Evolutionary conservation across 208 protist species (phyloP).

Genomic region (Tritrichomonas musculus): DNA sequence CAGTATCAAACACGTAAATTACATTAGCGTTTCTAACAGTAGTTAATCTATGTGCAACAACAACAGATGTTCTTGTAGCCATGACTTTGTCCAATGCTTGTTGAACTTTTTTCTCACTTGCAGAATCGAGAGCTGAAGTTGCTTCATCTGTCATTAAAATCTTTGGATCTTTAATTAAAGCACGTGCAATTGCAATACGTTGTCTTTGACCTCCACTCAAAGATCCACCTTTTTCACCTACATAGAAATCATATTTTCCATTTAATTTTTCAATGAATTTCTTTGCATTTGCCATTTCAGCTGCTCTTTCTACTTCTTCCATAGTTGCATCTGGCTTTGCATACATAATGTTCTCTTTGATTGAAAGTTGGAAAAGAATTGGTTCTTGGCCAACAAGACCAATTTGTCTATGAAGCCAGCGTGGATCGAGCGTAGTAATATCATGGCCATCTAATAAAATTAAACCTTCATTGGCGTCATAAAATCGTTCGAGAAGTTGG

Average conservation of each 20-base stretch:
- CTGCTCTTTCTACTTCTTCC: constrained; percentile 45
- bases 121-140: neutral
- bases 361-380: constrained; percentile 69
- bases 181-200: constrained; percentile 7
- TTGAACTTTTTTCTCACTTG: constrained; percentile 15
- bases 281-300: no score
- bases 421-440: constrained; percentile 62
- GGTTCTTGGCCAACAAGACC: constrained; percentile 88
- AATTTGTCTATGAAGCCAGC: constrained; percentile 68
- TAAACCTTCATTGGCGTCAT: constrained; percentile 70
- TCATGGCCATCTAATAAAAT: constrained; percentile 80
- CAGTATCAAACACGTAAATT: neutral
- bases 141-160: constrained; percentile 24
- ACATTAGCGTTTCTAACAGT: neutral
- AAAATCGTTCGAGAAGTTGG: constrained; percentile 80
- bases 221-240: constrained; percentile 30
- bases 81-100: neutral
- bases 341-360: constrained; percentile 55
- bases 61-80: neutral
- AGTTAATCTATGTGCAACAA: neutral
- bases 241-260: constrained; percentile 47
- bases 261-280: no score
- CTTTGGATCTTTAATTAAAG: neutral
- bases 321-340: constrained; percentile 41
- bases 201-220: neutral